Evolutionary conservation across 257 asterid genomes (phyloP), one percentile per base, ranked within the genome.

Genomic region (Apocynum venetum): DNA sequence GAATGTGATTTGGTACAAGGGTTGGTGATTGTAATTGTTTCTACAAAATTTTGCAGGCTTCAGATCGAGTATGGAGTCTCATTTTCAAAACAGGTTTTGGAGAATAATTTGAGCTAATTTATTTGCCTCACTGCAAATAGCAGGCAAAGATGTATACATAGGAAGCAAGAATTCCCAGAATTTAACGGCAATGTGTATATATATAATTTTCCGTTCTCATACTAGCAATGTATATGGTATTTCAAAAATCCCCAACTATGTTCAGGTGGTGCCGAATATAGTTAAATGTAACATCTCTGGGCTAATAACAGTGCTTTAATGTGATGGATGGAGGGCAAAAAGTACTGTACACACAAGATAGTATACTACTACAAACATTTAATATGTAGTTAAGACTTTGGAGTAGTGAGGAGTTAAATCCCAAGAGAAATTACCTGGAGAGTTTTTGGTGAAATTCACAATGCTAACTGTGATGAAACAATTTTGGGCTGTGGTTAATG

Each of bases 401-500:
- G 67, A 36, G 2, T 59, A n/a, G 5, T 63, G 69, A 63, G 69
- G 44, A 10, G 69, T 63, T 3, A 63, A 70, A 70, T 6, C 35
- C 52, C 51, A 40, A 70, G 41, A 70, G 25, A 20, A 70, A 70
- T 70, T 70, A 40, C 38, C 55, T 35, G 69, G 69, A 60, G 41
- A 36, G 66, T 61, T 61, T 61, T 19, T 40, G 53, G 53, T 52
- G 74, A 40, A 77, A 59, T 59, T 51, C 69, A 79, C 77, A 63
- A 17, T 60, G 47, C 57, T 61, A 79, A 79, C 78, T 72, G 51
- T 38, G 66, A 78, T 51, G 51, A 74, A 65, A 60, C 25, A 53
- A 63, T 40, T 52, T 79, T 73, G 70, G 64, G 78, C 40, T 79
- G 59, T 12, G 68, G 41, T 77, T 40, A 67, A 77, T 52, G 68